Conservation (phyloP, 257 asterid species). For the Euphrasia confusa region DNA sequence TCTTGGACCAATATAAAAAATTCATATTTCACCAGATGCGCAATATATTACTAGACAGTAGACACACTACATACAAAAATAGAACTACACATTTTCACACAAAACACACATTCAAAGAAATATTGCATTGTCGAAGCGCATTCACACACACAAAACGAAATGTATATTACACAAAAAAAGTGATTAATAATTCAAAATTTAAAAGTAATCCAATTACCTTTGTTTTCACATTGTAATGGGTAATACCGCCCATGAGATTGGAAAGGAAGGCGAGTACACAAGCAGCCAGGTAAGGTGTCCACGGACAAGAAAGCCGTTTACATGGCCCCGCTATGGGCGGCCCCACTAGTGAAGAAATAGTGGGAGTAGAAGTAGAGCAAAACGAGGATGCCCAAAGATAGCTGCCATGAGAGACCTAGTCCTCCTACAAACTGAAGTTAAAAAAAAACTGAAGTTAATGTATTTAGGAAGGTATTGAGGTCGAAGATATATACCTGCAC, state of each 20-base stretch:
- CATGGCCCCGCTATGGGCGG: conserved; percentile 99
- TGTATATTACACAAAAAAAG: too few relatives aligned
- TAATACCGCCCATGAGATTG: conserved; percentile 89
- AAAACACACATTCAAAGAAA: too few relatives aligned
- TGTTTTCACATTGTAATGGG: conserved; percentile 40
- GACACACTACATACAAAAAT: too few relatives aligned
- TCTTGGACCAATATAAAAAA: too few relatives aligned
- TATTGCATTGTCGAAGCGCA: too few relatives aligned
- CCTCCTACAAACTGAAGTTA: conserved; percentile 73
- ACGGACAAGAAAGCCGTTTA: conserved; percentile 91
- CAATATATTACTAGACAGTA: too few relatives aligned
- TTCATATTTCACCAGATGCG: too few relatives aligned
- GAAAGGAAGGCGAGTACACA: conserved; percentile 73
- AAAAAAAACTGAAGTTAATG: conserved; percentile 39
- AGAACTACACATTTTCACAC: too few relatives aligned
- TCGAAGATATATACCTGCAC: conserved; percentile 35
- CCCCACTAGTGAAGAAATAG: conserved; percentile 96
- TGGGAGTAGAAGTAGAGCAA: conserved; percentile 95
- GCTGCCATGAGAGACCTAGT: conserved; percentile 94
- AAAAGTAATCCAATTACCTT: too few relatives aligned
- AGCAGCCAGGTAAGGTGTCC: conserved; percentile 78
- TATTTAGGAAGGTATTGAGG: conserved; percentile 31
- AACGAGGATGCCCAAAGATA: conserved; percentile 83
- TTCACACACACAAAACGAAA: too few relatives aligned
- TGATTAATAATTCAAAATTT: too few relatives aligned